Conservation (phyloP, 2,329 filamentous ascomycete species). For the Calonectria pseudoreteaudii region DNA sequence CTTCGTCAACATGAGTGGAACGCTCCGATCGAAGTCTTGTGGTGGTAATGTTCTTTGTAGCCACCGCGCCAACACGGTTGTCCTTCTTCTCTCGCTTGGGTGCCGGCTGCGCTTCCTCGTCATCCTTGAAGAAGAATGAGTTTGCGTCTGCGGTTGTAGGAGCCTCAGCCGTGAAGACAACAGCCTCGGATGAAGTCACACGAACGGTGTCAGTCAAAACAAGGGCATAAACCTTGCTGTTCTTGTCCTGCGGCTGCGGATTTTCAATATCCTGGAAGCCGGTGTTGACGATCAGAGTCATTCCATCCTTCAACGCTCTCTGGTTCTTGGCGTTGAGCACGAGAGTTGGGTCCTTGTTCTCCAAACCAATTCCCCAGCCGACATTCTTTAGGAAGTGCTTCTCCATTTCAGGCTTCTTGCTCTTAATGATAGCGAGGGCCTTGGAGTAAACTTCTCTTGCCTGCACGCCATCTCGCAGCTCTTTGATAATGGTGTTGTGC, state of each 20-base stretch:
- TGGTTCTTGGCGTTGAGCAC: slow-evolving; percentile 88
- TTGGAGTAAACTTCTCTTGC: slow-evolving; percentile 95
- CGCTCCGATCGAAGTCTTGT: slow-evolving; percentile 93
- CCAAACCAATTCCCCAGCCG: slow-evolving; percentile 91
- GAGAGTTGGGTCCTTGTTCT: slow-evolving; percentile 86
- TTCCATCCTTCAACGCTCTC: slow-evolving; percentile 89
- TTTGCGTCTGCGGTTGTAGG: slow-evolving; percentile 92
- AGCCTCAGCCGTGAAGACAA: slow-evolving; percentile 94
- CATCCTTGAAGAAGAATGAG: slow-evolving; percentile 99
- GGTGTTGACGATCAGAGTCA: slow-evolving; percentile 93
- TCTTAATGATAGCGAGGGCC: slow-evolving; percentile 81
- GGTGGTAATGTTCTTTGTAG: slow-evolving; percentile 94
- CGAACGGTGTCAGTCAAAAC: slow-evolving; percentile 94
- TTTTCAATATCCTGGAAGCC: slow-evolving; percentile 93
- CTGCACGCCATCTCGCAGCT: slow-evolving; percentile 85
- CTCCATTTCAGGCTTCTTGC: slow-evolving; percentile 95
- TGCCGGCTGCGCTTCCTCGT: slow-evolving; percentile 85
- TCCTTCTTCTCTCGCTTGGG: slow-evolving; percentile 95
- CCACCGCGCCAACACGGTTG: slow-evolving; percentile 84
- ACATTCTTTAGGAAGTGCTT: slow-evolving; percentile 95
- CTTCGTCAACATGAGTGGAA: slow-evolving; percentile 88
- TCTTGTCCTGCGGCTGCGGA: slow-evolving; percentile 87
- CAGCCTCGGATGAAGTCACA: slow-evolving; percentile 80
- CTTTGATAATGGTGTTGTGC: slow-evolving; percentile 90
- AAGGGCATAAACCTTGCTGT: slow-evolving; percentile 88